Evolutionary conservation across 177 flowering plant genomes (phyloP).

Genomic region (Tripterygium wilfordii): DNA sequence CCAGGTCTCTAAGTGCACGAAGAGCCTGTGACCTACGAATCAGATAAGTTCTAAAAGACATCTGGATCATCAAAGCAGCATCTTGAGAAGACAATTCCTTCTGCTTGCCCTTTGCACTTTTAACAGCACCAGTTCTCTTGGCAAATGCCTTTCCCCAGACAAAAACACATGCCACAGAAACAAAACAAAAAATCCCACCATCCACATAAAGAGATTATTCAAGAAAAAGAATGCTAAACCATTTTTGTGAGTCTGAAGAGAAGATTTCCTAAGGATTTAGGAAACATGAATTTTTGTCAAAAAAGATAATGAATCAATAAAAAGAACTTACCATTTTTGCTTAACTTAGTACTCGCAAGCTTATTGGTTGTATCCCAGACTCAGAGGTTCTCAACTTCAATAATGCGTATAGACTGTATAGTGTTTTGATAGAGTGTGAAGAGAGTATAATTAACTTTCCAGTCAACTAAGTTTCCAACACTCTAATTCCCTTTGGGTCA

Average conservation of each 20-base stretch:
- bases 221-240: background rate
- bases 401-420: no score
- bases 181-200: background rate
- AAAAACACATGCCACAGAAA: no score
- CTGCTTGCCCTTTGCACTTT: constrained; percentile 57
- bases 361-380: no score
- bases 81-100: constrained; percentile 75
- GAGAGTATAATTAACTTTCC: no score
- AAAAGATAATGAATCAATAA: background rate
- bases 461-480: no score
- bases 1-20: constrained; percentile 76
- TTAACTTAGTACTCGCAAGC: no score
- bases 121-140: constrained; percentile 42
- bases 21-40: constrained; percentile 77
- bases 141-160: constrained; percentile 54
- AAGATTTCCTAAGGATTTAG: no score
- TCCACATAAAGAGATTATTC: background rate
- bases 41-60: constrained; percentile 69
- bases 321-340: background rate
- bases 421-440: no score
- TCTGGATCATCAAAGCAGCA: constrained; percentile 83
- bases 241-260: no score
- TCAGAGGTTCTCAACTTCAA: no score
- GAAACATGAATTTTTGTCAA: no score
- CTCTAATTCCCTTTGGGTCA: no score